Evolutionary conservation across 495 filamentous ascomycete genomes (phyloP), one percentile per base, ranked within the genome.

Genomic region (Neurospora cerealis): DNA sequence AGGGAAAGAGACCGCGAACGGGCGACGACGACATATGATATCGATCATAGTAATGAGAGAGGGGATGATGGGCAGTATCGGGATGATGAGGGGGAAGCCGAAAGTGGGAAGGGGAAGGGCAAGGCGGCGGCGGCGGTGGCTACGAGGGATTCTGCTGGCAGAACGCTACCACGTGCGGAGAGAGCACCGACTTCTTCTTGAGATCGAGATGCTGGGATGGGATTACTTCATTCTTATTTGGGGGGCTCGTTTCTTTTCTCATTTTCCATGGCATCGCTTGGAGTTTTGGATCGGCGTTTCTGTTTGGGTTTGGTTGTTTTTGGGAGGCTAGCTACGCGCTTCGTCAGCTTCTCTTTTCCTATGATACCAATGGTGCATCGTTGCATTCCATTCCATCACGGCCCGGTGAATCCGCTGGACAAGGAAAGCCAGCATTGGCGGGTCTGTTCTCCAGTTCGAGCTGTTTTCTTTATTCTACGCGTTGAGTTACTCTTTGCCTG

Each of bases 81-180:
- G 75, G 75, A 81, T 21, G 80, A 79, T 44, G 80, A 80, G n/a
- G 76, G 77, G 4, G 79, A 78, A 34, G 75, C 80, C n/a, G 81
- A 80, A 0, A 82, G 72, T 38, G 81, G 83, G 15, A 82, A 83
- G 69, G 82, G 84, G 10, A 84, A 85, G 73, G 83, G 82, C 0
- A 81, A 81, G 73, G 80, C 78, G 3, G 78, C 80, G 11, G 77
- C 79, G 11, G 77, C 79, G 72, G 80, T 78, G 0, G 78, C 81
- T 13, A 77, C 79, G 2, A 78, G 81, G 71, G 84, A 85, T 71
- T 73, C 81, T 7, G 81, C 79, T 17, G 83, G 84, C 71, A 76
- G 84, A 69, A 73, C 75, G 40, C 79, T 85, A 6, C 84, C 84
- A 4, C 77, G 79, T 40, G 76, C 84, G 34, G 84, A 85, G 41